Base-by-base conservation (phyloP, 176 grass and related monocot species). In the Triticum timopheevii region DNA sequence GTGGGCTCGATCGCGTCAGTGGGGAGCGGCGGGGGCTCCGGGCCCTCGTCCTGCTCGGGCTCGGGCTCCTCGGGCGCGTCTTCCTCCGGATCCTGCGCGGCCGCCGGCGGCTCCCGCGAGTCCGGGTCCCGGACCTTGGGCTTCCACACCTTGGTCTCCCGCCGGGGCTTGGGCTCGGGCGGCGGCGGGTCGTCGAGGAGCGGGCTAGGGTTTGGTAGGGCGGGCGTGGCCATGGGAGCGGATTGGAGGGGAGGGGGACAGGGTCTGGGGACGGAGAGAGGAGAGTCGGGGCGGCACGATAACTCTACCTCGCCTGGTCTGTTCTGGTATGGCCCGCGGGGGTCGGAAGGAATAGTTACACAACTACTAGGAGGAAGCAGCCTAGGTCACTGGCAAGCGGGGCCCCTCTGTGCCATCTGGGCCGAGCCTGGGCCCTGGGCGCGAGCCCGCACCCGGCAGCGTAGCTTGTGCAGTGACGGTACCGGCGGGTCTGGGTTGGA, bases 131-230 rank as follows among this genome's bases (percentile, higher is more conserved):
- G 44, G 1, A 52, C 24, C 73, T 76, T 76, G 5, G 73, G 44
- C 10, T 52, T 76, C 73, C 73, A 76, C 1, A 76, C 73, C 73
- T 76, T 76, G 73, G 6, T 73, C 17, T 70, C 66, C 16, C 67
- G 33, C 3, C 68, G 68, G 9, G 45, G 4, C 16, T 4, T 24
- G 5, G 45, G 25, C 69, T 39, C 4, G 62, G 54, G 50, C 50
- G 23, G 23, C 8, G 24, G 81, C 36, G 62, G 44, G 3, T 47
- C 65, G 24, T 86, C 83, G 72, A 67, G 82, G 71, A 73, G 20
- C 54, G 83, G 34, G 82, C 52, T 86, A 88, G 90, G 90, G 90
- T 91, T 91, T 9, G 86, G 86, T 58, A 72, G 70, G 39, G 30
- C 62, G 40, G 82, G 77, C 61, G 50, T 66, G 70, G 86, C 90